Evolutionary conservation across 2,329 filamentous ascomycete species (phyloP).

Genomic region (Talaromyces sp.): DNA sequence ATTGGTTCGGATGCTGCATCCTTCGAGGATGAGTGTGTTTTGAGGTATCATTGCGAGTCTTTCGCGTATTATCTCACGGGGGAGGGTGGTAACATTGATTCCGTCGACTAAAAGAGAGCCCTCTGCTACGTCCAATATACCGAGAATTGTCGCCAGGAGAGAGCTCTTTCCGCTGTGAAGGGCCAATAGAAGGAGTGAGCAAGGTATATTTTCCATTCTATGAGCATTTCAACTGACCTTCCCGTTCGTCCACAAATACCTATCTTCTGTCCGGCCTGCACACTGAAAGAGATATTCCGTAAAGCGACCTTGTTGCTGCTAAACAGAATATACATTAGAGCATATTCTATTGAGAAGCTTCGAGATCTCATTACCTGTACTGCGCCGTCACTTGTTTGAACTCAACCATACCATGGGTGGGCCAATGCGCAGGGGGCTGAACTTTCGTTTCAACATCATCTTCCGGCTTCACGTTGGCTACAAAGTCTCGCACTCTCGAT

Average conservation of each 20-base stretch:
- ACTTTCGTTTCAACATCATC: not conserved
- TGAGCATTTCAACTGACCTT: not conserved
- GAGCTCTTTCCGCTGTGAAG: constrained; percentile 41
- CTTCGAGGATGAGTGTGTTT: constrained; percentile 41
- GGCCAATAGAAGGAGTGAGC: not conserved
- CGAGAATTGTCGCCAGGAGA: constrained; percentile 40
- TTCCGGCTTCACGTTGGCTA: constrained; percentile 29
- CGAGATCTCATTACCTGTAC: not conserved
- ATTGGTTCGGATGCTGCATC: constrained; percentile 36
- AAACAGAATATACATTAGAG: not conserved
- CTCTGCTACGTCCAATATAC: constrained; percentile 38
- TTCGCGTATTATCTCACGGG: constrained; percentile 38
- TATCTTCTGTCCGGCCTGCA: constrained; percentile 3
- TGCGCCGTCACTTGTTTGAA: not conserved
- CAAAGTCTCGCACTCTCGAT: constrained; percentile 51
- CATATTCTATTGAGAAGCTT: not conserved
- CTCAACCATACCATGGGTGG: constrained; percentile 4
- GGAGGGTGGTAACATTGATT: constrained; percentile 38
- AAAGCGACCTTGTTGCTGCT: not conserved
- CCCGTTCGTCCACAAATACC: constrained; percentile 17
- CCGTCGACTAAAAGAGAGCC: constrained; percentile 44
- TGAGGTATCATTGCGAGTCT: constrained; percentile 44
- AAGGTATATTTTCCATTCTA: not conserved
- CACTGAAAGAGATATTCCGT: constrained; percentile 4
- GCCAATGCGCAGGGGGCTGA: constrained; percentile 1